Percentiles rank a stretch among this genome's conserved stretches.
phyloP scores from a whole-genome alignment of 1,284 basidiomycete genomes.

The Sanghuangporus baumii region DNA sequence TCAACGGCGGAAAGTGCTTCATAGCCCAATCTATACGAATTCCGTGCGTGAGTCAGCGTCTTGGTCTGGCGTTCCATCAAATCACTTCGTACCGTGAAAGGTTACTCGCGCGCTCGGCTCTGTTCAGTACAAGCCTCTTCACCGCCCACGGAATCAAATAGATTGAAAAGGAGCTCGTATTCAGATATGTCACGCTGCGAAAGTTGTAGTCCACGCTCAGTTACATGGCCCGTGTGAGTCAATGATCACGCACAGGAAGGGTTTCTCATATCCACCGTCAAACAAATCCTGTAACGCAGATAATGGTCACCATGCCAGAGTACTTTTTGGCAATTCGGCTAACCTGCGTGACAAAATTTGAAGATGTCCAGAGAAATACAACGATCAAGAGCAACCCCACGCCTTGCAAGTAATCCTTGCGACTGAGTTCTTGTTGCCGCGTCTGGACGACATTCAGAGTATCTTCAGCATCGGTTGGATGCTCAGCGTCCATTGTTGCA shows the following conservation, averaged over 20 bases:
- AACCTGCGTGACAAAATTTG: constrained; percentile 78
- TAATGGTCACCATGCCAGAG: constrained; percentile 14
- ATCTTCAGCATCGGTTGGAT: not conserved
- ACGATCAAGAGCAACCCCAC: constrained; percentile 72
- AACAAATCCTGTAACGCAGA: constrained; percentile 50
- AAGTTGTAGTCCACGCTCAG: constrained; percentile 3
- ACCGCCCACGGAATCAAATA: constrained; percentile 77
- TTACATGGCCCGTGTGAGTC: not conserved
- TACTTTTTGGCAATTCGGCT: constrained; percentile 17
- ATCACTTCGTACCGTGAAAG: constrained; percentile 4
- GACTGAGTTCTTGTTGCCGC: constrained; percentile 4
- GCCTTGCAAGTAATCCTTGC: constrained; percentile 60
- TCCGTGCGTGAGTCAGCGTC: constrained; percentile 3
- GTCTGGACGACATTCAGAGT: not conserved
- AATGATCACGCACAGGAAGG: constrained; percentile 60
- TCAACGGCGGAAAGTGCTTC: constrained; percentile 12
- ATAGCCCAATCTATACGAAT: constrained; percentile 12
- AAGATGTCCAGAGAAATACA: constrained; percentile 80
- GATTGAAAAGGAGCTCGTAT: constrained; percentile 83
- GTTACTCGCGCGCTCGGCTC: constrained; percentile 5
- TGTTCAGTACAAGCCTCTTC: constrained; percentile 31
- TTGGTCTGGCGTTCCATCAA: not conserved
- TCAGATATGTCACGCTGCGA: constrained; percentile 77
- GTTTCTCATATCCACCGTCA: constrained; percentile 70
- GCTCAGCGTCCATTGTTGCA: constrained; percentile 5